These are phyloP conservation scores for Skeletonema marinoi DNA, from an alignment of 108 stramenopile genomes.

Conservation along the genomic window DNA sequence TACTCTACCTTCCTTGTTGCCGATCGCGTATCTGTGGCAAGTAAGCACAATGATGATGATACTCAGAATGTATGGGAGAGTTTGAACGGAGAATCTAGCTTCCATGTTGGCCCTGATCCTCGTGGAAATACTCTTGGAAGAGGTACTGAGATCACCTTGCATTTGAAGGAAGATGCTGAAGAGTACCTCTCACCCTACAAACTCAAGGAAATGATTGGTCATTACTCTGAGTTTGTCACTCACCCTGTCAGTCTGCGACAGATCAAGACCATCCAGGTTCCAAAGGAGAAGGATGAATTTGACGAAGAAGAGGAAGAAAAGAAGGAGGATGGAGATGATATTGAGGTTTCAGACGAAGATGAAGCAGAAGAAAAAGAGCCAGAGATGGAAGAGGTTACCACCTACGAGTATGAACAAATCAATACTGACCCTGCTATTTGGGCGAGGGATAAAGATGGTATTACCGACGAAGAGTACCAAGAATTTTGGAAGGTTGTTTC, in stretches of 20 bases:
- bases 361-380: constrained; percentile 56
- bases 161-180: constrained; percentile 95
- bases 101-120: constrained; percentile 93
- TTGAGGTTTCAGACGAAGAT: constrained; percentile 63
- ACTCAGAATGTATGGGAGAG: constrained; percentile 97
- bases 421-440: constrained; percentile 97
- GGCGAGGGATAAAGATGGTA: constrained; percentile 95
- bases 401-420: constrained; percentile 89
- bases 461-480: constrained; percentile 98
- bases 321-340: constrained; percentile 67
- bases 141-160: constrained; percentile 99
- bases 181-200: constrained; percentile 79
- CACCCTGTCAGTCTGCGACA: constrained; percentile 96
- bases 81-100: constrained; percentile 89
- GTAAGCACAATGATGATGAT: constrained; percentile 90
- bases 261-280: constrained; percentile 73
- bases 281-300: constrained; percentile 81
- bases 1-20: constrained; percentile 96
- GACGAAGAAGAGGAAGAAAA: constrained; percentile 67
- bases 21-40: constrained; percentile 92
- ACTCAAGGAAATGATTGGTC: constrained; percentile 85
- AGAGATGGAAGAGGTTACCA: constrained; percentile 87
- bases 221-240: constrained; percentile 99
- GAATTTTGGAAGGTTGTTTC: constrained; percentile 84
- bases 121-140: constrained; percentile 95